Evolutionary conservation across 768 basidiomycete species (phyloP), one percentile per base, ranked within the genome.

Genomic region (Lyophyllum semitale): DNA sequence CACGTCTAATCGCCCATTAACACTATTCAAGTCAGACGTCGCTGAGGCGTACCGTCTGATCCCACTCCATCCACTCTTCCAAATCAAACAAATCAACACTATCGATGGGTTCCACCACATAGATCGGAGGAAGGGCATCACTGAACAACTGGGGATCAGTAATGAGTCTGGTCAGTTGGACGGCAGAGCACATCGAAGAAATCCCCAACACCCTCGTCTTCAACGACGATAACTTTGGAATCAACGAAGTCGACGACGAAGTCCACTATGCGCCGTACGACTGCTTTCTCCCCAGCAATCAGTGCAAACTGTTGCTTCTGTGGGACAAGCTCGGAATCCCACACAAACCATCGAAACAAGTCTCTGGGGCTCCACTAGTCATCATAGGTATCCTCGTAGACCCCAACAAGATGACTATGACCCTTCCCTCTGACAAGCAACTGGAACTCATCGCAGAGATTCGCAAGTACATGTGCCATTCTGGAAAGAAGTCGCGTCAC

Each of bases 321-420:
- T 78, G 72, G 72, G 78, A 81, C 55, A 47, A 64, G 0, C 46
- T 79, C 0, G 68, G 73, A 0, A 57, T 78, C 0, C 78, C 77
- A 0, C 77, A 80, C 54, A 66, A 71, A 9, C 35, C 65, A 3
- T 20, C 49, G 3, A 82, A 82, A 56, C 79, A 83, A 46, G 7
- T 74, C 0, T 68, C 20, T 22, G 75, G 74, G 0, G 2, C 22
- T 0, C 17, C 29, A 0, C 59, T 80, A 1, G 58, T 61, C 1
- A 71, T 79, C 51, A 77, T 79, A 50, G 74, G 79, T 0, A 70
- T 79, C 52, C 22, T 62, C 0, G 70, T 79, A 2, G 69, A 79
- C 51, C 42, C 67, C 0, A 63, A 69, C 18, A 26, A 25, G 0
- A 67, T 76, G 61, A 60, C 69, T n/a, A n/a, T n/a, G n/a, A n/a